Percentiles rank a stretch among this genome's conserved stretches.
phyloP scores from a whole-genome alignment of 2,329 filamentous ascomycete genomes.

The Cercospora nicotianae region DNA sequence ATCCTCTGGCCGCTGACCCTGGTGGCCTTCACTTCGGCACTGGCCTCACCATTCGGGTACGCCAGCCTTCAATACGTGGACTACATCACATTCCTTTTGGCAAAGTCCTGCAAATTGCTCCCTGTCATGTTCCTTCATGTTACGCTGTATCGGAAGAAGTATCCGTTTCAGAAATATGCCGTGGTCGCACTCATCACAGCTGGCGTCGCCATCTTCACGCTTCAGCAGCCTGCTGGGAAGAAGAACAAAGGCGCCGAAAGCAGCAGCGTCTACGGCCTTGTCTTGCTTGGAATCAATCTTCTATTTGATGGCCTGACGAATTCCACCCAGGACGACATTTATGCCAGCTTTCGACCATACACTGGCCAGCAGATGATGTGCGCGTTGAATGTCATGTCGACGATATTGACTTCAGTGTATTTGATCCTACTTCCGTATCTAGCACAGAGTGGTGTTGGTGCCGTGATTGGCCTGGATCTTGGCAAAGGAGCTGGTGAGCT shows the following conservation, averaged over 20 bases:
- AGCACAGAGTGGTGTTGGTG: conserved; percentile 56
- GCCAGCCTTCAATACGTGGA: conserved; percentile 90
- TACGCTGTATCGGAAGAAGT: conserved; percentile 82
- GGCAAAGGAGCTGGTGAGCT: conserved; percentile 70
- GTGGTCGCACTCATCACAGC: conserved; percentile 88
- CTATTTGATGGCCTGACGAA: conserved; percentile 96
- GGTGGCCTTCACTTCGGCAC: conserved; percentile 81
- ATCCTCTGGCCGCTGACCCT: conserved; percentile 79
- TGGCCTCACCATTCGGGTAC: conserved; percentile 95
- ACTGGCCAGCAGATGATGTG: conserved; percentile 99
- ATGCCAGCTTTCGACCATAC: conserved; percentile 72
- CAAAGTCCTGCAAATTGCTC: conserved; percentile 97
- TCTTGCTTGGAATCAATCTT: conserved; percentile 83
- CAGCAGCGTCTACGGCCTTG: conserved; percentile 73
- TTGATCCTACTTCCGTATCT: conserved; percentile 77
- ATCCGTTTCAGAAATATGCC: conserved; percentile 94
- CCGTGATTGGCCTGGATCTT: conserved; percentile 44
- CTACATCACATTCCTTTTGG: conserved; percentile 96
- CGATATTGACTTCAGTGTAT: conserved; percentile 72
- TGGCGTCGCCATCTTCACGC: conserved; percentile 91
- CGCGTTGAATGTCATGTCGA: conserved; percentile 87
- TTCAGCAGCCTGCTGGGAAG: conserved; percentile 62
- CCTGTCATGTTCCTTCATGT: conserved; percentile 97
- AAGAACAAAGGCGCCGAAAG: conserved; percentile 43
- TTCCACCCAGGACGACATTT: conserved; percentile 94